Conservation (phyloP, 2,329 filamentous ascomycete species). For the Fonsecaea erecta region DNA sequence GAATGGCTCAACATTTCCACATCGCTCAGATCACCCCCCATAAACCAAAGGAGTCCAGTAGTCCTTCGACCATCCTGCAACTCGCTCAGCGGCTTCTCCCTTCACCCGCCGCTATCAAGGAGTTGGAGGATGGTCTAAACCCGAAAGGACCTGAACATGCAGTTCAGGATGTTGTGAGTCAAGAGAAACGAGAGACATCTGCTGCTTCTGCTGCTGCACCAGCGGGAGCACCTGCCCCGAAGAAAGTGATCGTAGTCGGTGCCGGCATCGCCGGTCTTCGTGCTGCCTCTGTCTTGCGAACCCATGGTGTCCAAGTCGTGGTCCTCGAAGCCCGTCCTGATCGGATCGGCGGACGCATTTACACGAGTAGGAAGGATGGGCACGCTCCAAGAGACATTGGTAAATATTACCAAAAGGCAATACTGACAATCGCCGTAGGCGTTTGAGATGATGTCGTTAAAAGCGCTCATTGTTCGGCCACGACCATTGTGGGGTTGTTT, state of each 20-base stretch:
- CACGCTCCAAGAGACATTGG: conserved; percentile 47
- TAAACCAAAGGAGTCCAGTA: conserved; percentile 39
- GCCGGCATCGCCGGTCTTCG: conserved; percentile 46
- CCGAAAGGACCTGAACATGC: conserved; percentile 31
- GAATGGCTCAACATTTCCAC: conserved; percentile 41
- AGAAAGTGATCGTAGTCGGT: conserved; percentile 44
- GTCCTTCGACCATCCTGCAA: conserved; percentile 37
- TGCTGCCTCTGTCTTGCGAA: conserved; percentile 43
- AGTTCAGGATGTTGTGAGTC: conserved; percentile 32
- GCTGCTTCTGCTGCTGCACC: too few relatives aligned
- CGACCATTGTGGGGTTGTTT: conserved; percentile 36
- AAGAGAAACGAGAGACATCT: conserved; percentile 27
- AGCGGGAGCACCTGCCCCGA: conserved; percentile 25
- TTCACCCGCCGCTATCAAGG: conserved; percentile 28
- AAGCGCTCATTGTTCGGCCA: conserved; percentile 36
- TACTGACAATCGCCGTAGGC: conserved; percentile 42
- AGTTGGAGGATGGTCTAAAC: conserved; percentile 37
- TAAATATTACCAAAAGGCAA: conserved; percentile 41
- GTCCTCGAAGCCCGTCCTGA: conserved; percentile 44
- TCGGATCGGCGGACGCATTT: conserved; percentile 47
- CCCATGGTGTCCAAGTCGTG: conserved; percentile 44
- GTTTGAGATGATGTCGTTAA: conserved; percentile 36
- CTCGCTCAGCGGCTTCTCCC: conserved; percentile 33
- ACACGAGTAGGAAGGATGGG: conserved; percentile 46
- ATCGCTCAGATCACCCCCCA: conserved; percentile 33